These are phyloP conservation scores for Lipomyces starkeyi DNA, from an alignment of 805 yeast species.

Conservation along the genomic window DNA sequence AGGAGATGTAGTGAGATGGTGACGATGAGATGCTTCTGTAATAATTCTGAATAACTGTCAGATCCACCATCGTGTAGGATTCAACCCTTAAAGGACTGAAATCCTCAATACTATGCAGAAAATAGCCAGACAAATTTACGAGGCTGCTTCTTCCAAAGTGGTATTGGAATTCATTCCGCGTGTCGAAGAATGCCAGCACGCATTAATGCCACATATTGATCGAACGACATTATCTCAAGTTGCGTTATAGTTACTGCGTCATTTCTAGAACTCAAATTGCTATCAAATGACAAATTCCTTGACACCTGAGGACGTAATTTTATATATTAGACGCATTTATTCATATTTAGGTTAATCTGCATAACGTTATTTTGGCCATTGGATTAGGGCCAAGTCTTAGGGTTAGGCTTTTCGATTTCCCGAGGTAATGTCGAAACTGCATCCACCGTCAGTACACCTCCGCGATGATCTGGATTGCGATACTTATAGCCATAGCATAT, in stretches of 20 bases:
- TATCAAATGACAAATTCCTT: too few relatives aligned
- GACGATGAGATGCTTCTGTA: background rate
- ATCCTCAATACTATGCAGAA: background rate
- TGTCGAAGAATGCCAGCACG: too few relatives aligned
- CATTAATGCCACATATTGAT: too few relatives aligned
- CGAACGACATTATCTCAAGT: too few relatives aligned
- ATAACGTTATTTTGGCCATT: background rate
- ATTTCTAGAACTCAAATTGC: too few relatives aligned
- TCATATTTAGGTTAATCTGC: background rate
- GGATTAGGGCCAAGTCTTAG: background rate
- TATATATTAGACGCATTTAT: background rate
- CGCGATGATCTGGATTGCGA: background rate
- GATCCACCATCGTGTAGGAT: conserved; percentile 8
- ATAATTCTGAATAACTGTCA: conserved; percentile 5
- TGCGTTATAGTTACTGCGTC: too few relatives aligned
- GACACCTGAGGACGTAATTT: background rate
- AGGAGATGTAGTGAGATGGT: conserved; percentile 19
- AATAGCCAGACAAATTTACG: background rate
- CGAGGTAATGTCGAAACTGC: too few relatives aligned
- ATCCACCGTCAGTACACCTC: too few relatives aligned
- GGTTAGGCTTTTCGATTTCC: background rate
- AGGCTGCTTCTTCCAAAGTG: too few relatives aligned
- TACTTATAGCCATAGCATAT: background rate
- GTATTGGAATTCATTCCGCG: too few relatives aligned
- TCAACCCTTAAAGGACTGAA: background rate